phyloP scores from a whole-genome alignment of 768 basidiomycete species.

The Leucogyrophana mollusca region DNA sequence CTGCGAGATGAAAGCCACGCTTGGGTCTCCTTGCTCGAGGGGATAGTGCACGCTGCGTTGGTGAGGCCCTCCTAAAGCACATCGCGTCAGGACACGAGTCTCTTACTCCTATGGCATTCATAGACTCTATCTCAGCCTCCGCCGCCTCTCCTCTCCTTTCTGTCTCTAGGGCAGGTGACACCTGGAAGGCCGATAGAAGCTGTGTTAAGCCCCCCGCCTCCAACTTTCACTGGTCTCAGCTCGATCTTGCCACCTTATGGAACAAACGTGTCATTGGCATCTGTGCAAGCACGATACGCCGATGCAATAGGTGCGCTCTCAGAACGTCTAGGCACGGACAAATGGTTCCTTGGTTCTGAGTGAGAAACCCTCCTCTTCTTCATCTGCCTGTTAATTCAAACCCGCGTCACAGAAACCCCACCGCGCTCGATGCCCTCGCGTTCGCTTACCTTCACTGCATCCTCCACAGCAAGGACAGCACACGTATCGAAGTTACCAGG shows the following conservation, averaged over 20 bases:
- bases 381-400: neutral
- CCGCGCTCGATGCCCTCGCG: constrained; percentile 75
- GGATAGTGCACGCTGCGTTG: constrained; percentile 72
- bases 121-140: constrained; percentile 52
- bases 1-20: constrained; percentile 75
- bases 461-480: constrained; percentile 39
- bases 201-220: constrained; percentile 61
- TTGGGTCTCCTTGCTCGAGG: constrained; percentile 80
- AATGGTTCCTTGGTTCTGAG: constrained; percentile 81
- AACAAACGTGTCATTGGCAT: constrained; percentile 47
- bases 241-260: constrained; percentile 64
- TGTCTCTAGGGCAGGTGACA: constrained; percentile 37
- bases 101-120: constrained; percentile 4
- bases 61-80: constrained; percentile 36
- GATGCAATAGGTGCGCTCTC: constrained; percentile 75
- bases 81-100: constrained; percentile 1
- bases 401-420: constrained; percentile 55
- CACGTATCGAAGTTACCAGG: constrained; percentile 65
- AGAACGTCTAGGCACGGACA: constrained; percentile 71
- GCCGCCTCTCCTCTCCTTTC: constrained; percentile 38
- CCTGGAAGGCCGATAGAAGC: constrained; percentile 40
- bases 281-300: constrained; percentile 57
- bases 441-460: constrained; percentile 81
- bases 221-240: constrained; percentile 67
- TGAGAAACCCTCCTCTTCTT: constrained; percentile 30